A percentile compares a stretch with the other conserved stretches of the same genome.
Conservation (phyloP, 2,329 filamentous ascomycete species). For the Penicillium sclerotigenum region DNA sequence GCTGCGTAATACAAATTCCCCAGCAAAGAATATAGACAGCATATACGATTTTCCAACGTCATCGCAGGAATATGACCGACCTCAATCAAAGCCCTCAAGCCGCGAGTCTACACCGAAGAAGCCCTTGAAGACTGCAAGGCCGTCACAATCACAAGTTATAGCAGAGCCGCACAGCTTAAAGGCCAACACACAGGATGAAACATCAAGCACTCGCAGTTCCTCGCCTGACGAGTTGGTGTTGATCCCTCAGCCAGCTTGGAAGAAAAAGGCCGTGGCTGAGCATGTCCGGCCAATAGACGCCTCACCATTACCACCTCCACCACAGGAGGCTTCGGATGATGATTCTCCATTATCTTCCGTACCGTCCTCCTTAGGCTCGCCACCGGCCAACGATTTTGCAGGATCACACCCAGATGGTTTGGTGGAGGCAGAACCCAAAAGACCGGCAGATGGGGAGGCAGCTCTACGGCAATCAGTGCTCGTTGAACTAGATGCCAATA, state of each 20-base stretch:
- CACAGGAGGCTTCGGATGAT: conserved; percentile 15
- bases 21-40: conserved; percentile 10
- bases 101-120: conserved; percentile 9
- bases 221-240: conserved; percentile 41
- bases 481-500: background rate
- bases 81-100: conserved; percentile 3
- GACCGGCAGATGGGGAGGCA: background rate
- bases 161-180: background rate
- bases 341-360: conserved; percentile 40
- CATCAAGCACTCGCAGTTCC: conserved; percentile 20
- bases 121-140: background rate
- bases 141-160: background rate
- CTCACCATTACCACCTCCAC: background rate
- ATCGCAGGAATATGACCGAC: conserved; percentile 2
- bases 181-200: background rate
- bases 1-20: background rate
- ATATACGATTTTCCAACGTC: conserved; percentile 30
- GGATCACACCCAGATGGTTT: background rate
- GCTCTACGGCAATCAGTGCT: background rate
- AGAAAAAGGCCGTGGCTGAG: background rate
- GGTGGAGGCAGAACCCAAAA: background rate
- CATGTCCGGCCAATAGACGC: conserved; percentile 4
- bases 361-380: conserved; percentile 30
- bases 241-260: conserved; percentile 23
- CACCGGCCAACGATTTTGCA: background rate